A percentile compares a stretch with the other conserved stretches of the same genome.
Conservation (phyloP, 805 yeast species). For the Wickerhamiella slavikovae region DNA sequence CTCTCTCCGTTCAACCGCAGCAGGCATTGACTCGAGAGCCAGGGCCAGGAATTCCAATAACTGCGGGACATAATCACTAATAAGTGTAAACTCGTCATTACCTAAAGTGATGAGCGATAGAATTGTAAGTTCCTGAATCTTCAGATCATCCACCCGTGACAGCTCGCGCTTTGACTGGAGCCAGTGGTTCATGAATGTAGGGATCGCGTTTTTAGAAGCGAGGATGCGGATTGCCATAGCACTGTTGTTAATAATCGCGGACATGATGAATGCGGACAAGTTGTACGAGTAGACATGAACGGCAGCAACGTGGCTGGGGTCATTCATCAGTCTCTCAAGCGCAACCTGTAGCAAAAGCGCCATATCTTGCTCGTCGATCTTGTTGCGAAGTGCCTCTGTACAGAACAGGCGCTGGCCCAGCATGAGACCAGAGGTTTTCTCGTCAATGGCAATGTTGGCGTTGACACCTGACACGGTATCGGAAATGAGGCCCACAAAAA, state of each 20-base stretch:
- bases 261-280: constrained; percentile 39
- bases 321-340: constrained; percentile 5
- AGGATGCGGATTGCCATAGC: constrained; percentile 30
- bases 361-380: constrained; percentile 6
- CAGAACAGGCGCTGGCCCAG: constrained; percentile 23
- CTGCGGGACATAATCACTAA: constrained; percentile 21
- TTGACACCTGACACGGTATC: neutral
- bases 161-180: constrained; percentile 32
- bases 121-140: constrained; percentile 49
- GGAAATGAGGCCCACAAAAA: neutral
- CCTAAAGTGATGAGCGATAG: constrained; percentile 26
- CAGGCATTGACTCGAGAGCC: constrained; percentile 43
- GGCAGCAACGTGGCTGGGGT: constrained; percentile 2
- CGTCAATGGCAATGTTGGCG: constrained; percentile 18
- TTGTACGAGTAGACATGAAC: constrained; percentile 22
- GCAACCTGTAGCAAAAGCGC: constrained; percentile 5
- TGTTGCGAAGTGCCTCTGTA: constrained; percentile 10
- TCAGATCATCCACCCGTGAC: constrained; percentile 61
- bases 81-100: constrained; percentile 17
- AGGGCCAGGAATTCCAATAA: constrained; percentile 31
- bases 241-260: constrained; percentile 45
- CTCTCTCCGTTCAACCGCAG: constrained; percentile 45
- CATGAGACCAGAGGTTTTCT: constrained; percentile 26
- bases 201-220: constrained; percentile 24
- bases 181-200: constrained; percentile 45